Evolutionary conservation across 495 filamentous ascomycete genomes (phyloP), one percentile per base, ranked within the genome.

Genomic region (Chaetomium cochliodes): DNA sequence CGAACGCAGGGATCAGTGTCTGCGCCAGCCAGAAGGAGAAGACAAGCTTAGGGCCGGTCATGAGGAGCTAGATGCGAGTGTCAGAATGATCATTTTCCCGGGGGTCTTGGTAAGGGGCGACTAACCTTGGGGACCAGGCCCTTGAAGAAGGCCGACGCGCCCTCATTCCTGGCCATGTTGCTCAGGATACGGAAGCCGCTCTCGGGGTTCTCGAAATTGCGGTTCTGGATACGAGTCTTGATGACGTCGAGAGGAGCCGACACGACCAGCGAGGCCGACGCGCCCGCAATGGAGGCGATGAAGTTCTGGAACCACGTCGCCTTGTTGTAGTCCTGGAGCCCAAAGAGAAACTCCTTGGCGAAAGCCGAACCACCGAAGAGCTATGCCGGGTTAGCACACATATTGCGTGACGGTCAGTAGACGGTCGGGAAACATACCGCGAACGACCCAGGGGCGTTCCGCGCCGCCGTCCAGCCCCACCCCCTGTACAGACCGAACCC

Each of bases 21-120:
- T 97, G 92, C 63, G 93, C 94, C 69, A 99, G 85, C 94, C 94
- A 99, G 86, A 99, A 99, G 68, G 92, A 97, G 85, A 98, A 98
- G 62, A 97, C 93, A 58, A 98, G 82, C 85, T 98, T 98, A 65
- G 94, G 94, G 37, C 94, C 94, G 23, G 94, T 98, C 93, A 98
- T 98, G 71, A 98, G 82, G 67, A 98, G 85, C 86, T 85, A 62
- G 20, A 23, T 37, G 3, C 23, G 41, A 16, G 13, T 49, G n/a
- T 47, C 52, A 56, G 41, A 37, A 12, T 37, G 4, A 47, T 9
- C 41, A 49, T 18, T 1, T 15, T 23, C 15, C 13, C 12, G 18
- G n/a, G n/a, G n/a, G n/a, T n/a, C n/a, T 15, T 20, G 2, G 25
- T 23, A n/a, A 20, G n/a, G 12, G 23, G 1, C 22, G 23, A 60